These are phyloP conservation scores for Gossypium arboreum DNA, from an alignment of 345 rosid genomes.

Conservation along the genomic window DNA sequence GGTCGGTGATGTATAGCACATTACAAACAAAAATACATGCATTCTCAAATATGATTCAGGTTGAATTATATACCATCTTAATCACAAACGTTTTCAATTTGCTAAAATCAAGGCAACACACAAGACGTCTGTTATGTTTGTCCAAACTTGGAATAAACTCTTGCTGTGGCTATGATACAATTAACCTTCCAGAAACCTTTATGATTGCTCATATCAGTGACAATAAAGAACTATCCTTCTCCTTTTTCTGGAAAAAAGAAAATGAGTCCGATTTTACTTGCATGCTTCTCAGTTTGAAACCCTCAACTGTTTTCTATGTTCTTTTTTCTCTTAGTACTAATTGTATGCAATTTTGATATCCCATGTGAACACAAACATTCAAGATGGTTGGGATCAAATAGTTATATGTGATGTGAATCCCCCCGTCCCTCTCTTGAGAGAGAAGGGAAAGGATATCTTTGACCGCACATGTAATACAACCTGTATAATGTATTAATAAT, in stretches of 20 bases:
- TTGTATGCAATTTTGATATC: neutral
- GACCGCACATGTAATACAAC: neutral
- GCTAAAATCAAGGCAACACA: neutral
- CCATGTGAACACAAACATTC: neutral
- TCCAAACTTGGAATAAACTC: neutral
- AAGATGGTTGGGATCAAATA: neutral
- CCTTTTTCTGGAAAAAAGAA: neutral
- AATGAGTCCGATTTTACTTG: neutral
- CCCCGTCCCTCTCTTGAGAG: neutral
- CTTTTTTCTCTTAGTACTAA: neutral
- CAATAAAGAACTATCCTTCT: neutral
- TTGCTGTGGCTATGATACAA: too few species aligned
- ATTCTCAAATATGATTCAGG: slow-evolving; percentile 69
- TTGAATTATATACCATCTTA: slow-evolving; percentile 26
- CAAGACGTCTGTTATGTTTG: neutral
- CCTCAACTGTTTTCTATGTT: too few species aligned
- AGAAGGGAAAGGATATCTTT: neutral
- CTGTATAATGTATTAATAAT: neutral
- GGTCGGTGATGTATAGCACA: too few species aligned
- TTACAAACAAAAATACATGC: slow-evolving; percentile 37
- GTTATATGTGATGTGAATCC: neutral
- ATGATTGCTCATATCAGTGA: neutral
- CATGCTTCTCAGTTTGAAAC: too few species aligned
- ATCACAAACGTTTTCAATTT: neutral
- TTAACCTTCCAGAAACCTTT: too few species aligned